Base-by-base conservation (phyloP, 352 stramenopile genomes). In the Phytophthora hybrid region DNA sequence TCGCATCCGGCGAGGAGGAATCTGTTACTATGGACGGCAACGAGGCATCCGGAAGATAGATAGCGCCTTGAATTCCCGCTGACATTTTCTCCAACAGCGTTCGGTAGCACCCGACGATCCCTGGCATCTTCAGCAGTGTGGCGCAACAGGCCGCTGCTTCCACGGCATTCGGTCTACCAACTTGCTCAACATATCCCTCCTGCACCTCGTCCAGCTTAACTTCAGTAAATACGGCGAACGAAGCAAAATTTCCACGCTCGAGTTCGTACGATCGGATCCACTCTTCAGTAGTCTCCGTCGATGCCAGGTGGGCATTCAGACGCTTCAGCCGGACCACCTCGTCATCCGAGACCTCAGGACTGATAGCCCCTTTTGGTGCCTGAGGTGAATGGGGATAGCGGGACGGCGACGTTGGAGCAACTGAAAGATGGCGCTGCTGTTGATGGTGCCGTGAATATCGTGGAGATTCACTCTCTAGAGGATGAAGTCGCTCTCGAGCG, bases 121-220 rank as follows among this genome's bases (percentile, higher is more conserved):
- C 89, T 14, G 89, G 87, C 75, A 95, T 92, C 54, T 94, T 93
- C 19, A 91, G 66, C 44, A 95, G 73, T 29, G 85, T 93, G 9
- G 89, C 89, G 63, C 88, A 93, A 57, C 87, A 94, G 1, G 85
- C 87, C 1, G 89, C 89, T 37, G 81, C 85, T 62, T 95, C 87
- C 14, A 95, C 80, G 0, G 86, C 82, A 59, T 92, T 93, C 0
- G 89, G 89, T 9, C 87, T 78, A 3, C 83, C 86, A 4, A 79
- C 76, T 3, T 85, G 68, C 1, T 59, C 53, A 23, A 85, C 74
- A 49, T 90, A 92, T 29, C 71, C 72, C 51, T 85, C 82, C 29
- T 88, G 79, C n/a, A 95, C 85, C 31, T 94, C 79, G 32, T 95
- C 86, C 16, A 95, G 65, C 59, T 95, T 95, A 34, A 89, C 75